Conservation (phyloP, 2,329 filamentous ascomycete species). For the Monilinia vaccinii-corymbosi region DNA sequence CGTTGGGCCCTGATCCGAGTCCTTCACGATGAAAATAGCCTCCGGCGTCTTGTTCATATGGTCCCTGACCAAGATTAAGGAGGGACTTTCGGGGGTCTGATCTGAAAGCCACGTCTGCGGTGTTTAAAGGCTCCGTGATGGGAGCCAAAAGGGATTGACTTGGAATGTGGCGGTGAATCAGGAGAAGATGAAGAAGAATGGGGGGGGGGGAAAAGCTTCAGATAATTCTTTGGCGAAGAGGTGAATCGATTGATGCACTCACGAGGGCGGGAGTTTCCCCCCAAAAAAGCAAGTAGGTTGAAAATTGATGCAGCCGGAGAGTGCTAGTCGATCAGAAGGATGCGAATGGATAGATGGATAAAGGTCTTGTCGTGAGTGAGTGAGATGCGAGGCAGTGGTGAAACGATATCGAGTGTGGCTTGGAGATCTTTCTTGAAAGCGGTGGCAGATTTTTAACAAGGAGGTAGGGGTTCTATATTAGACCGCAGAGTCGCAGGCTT, state of each 20-base stretch:
- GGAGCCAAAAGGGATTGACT: conserved; percentile 18
- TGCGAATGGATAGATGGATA: background rate
- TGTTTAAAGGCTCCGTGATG: conserved; percentile 24
- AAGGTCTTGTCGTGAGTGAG: background rate
- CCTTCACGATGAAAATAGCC: conserved; percentile 29
- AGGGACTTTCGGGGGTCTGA: conserved; percentile 39
- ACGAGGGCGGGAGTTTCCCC: background rate
- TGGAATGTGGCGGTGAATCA: background rate
- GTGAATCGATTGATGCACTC: conserved; percentile 1
- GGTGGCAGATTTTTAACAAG: conserved; percentile 5
- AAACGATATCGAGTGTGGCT: conserved; percentile 10
- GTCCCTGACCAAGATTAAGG: conserved; percentile 32
- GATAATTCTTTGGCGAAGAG: background rate
- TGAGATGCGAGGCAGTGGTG: conserved; percentile 2
- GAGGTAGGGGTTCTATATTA: background rate
- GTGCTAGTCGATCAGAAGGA: conserved; percentile 1
- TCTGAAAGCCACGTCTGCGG: conserved; percentile 39
- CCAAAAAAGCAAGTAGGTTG: background rate
- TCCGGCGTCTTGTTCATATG: conserved; percentile 30
- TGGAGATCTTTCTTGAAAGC: conserved; percentile 1
- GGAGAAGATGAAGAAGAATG: background rate
- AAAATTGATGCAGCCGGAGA: background rate
- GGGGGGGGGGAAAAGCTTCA: too few species aligned
- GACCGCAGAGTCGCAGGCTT: background rate
- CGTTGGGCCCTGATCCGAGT: conserved; percentile 17